Percentiles rank a stretch among this genome's conserved stretches.
Evolutionary conservation across 495 filamentous ascomycete genomes (phyloP).

Genomic region (Aspergillus leporis): DNA sequence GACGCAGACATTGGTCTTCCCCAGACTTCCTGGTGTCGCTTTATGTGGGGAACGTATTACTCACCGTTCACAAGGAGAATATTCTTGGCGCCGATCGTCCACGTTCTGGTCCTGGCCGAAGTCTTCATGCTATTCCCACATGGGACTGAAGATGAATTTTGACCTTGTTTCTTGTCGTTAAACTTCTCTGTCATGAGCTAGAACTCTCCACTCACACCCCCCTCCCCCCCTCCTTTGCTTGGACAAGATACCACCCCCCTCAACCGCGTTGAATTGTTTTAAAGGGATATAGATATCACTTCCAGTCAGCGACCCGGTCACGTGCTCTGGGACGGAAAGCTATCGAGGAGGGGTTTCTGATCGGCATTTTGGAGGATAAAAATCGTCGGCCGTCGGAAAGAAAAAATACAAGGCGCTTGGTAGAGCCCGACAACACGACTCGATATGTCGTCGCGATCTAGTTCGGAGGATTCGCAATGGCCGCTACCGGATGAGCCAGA

Average conservation of each 20-base stretch:
- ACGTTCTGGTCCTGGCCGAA: background rate
- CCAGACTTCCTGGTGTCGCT: background rate
- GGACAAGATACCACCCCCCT: background rate
- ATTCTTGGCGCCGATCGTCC: background rate
- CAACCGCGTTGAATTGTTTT: background rate
- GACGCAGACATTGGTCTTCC: background rate
- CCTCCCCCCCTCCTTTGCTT: background rate
- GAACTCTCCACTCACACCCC: background rate
- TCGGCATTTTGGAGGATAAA: background rate
- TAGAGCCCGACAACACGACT: background rate
- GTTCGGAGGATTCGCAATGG: slow-evolving; percentile 14
- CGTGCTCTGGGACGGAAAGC: background rate
- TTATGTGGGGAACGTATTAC: background rate
- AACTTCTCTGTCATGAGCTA: background rate
- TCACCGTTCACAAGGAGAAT: background rate
- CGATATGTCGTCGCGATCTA: slow-evolving; percentile 25
- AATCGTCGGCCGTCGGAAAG: background rate
- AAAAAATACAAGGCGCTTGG: background rate
- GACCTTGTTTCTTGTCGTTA: background rate
- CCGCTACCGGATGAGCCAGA: slow-evolving; percentile 18
- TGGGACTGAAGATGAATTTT: background rate
- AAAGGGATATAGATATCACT: background rate
- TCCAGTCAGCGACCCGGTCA: background rate
- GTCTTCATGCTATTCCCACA: background rate
- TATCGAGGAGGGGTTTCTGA: slow-evolving; percentile 1